Evolutionary conservation across 192 early-diverging fungal genomes (phyloP), one percentile per base, ranked within the genome.

Genomic region (Gryganskiella cystojenkinii): DNA sequence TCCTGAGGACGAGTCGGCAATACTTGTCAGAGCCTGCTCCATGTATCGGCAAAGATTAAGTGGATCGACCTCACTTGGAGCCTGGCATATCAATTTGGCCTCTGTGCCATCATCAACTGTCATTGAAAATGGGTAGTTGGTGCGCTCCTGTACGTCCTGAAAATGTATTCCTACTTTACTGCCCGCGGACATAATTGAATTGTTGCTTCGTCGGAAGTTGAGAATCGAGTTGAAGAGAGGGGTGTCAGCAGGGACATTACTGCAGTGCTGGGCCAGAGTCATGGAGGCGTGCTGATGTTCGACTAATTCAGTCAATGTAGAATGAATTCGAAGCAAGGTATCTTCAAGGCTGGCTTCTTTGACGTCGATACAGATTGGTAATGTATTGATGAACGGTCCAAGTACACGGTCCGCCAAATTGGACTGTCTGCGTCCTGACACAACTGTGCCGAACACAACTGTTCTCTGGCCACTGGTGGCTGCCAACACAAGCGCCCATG

Each of bases 101-200:
- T 30, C 13, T 19, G 14, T 5, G 2, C 56, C 56, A 19, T 57
- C 56, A 37, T 57, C 56, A 17, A 57, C 28, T 7, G 56, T 37
- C 31, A 57, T 57, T 35, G 33, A n/a, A 34, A 57, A 57, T 33
- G 56, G 56, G 22, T 57, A 57, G 56, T 57, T 57, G 56, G 56
- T 57, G 19, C 56, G 56, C 24, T 57, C 56, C 19, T 40, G 33
- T 33, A 30, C 56, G 7, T 15, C 10, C 15, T 37, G 56, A 3
- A n/a, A 3, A 3, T 33, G 4, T 4, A 37, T 57, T 19, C 56
- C 56, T 3, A n/a, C 34, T 9, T 10, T 17, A 19, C 3, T 4
- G 2, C 3, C 17, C 6, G 17, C 19, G 2, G 33, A 14, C 31
- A 5, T 11, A 4, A 34, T 2, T 14, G 31, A 5, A 40, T 33